Conservation (phyloP, 495 filamentous ascomycete genomes). For the Aspergillus affinis region DNA sequence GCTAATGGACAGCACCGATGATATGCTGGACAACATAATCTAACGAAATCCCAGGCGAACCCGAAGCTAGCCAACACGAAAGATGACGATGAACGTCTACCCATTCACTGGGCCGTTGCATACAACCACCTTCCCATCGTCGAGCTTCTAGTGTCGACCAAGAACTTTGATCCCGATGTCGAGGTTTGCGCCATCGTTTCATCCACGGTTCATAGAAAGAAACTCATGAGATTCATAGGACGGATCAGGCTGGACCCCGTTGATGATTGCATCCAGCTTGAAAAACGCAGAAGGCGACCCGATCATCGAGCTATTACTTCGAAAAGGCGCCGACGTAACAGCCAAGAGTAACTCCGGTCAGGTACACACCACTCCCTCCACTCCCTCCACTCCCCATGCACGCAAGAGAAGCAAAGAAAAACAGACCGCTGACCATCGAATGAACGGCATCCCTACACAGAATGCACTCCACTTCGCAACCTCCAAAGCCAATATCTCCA, state of each 20-base stretch:
- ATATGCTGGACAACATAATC: neutral
- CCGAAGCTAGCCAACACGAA: constrained; percentile 70
- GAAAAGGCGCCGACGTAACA: constrained; percentile 81
- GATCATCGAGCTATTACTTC: constrained; percentile 69
- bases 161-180: constrained; percentile 83
- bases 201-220: neutral
- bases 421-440: neutral
- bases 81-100: constrained; percentile 87
- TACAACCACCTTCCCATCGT: constrained; percentile 78
- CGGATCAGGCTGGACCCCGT: constrained; percentile 86
- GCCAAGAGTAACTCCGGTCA: constrained; percentile 68
- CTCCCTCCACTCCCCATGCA: neutral
- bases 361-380: constrained; percentile 32
- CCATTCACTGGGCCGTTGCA: constrained; percentile 93
- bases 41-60: constrained; percentile 57
- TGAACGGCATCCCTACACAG: constrained; percentile 20
- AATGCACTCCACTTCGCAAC: constrained; percentile 90
- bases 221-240: constrained; percentile 53
- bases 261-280: constrained; percentile 89
- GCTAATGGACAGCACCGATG: neutral
- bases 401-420: neutral
- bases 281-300: constrained; percentile 57
- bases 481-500: constrained; percentile 82
- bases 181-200: constrained; percentile 51
- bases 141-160: constrained; percentile 62